Evolutionary conservation across 2,329 filamentous ascomycete species (phyloP).

Genomic region (Achaetomium macrosporum): DNA sequence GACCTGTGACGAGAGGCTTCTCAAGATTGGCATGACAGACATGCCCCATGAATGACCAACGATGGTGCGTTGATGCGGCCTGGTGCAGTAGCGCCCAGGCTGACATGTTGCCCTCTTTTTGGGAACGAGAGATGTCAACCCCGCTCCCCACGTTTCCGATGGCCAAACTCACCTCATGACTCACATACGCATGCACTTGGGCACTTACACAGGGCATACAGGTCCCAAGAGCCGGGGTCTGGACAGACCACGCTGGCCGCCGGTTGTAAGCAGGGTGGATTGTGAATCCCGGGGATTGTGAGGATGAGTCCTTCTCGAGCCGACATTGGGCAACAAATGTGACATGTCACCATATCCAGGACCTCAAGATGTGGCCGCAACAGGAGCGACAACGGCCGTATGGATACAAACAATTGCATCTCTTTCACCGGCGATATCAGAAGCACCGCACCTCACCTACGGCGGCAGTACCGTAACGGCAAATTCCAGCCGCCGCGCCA

Average conservation of each 20-base stretch:
- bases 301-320: neutral
- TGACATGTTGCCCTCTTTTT: constrained; percentile 1
- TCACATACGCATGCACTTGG: constrained; percentile 6
- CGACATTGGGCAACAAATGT: neutral
- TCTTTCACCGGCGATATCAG: too few relatives aligned
- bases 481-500: neutral
- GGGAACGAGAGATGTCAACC: constrained; percentile 2
- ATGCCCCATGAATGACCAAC: constrained; percentile 1
- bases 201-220: neutral
- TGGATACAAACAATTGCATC: too few relatives aligned
- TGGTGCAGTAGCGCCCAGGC: constrained; percentile 4
- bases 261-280: constrained; percentile 2
- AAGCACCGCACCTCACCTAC: neutral
- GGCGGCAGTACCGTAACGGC: neutral
- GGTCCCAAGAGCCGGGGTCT: neutral
- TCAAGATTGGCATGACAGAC: neutral
- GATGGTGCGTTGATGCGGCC: constrained; percentile 3
- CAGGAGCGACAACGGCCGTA: too few relatives aligned
- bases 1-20: constrained; percentile 7
- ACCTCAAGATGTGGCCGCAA: too few relatives aligned
- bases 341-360: too few relatives aligned
- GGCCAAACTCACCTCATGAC: constrained; percentile 6
- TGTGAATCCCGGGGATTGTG: constrained; percentile 1
- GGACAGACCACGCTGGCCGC: constrained; percentile 5
- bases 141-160: constrained; percentile 5